A percentile compares a stretch with the other conserved stretches of the same genome.
These are phyloP conservation scores for Phylloporus sp. DNA, from an alignment of 768 basidiomycete genomes.

Conservation along the genomic window DNA sequence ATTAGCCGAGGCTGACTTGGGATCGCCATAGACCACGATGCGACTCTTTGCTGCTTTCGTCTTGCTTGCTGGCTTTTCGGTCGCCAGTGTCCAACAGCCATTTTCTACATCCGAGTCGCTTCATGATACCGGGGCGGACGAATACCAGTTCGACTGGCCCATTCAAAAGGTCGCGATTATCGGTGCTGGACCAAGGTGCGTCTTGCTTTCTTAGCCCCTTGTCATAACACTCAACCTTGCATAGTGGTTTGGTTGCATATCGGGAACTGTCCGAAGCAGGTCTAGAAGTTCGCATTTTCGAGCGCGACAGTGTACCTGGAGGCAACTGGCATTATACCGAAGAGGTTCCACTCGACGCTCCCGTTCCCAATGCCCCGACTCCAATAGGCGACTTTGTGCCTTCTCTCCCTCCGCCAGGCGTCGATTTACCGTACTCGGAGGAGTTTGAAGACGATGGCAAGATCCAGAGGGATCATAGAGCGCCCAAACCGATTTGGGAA, in stretches of 20 bases:
- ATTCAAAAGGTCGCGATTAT: slow-evolving; percentile 14
- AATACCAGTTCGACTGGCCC: slow-evolving; percentile 12
- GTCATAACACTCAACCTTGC: not conserved
- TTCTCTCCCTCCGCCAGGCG: slow-evolving; percentile 3
- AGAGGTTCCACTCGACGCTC: slow-evolving; percentile 9
- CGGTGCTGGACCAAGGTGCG: slow-evolving; percentile 16
- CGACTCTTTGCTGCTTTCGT: not conserved
- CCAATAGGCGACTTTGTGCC: slow-evolving; percentile 9
- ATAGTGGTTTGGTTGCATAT: slow-evolving; percentile 12
- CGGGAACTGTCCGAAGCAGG: slow-evolving; percentile 13
- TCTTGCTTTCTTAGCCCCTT: not conserved
- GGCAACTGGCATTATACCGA: slow-evolving; percentile 18
- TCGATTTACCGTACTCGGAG: slow-evolving; percentile 7
- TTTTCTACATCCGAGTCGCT: not conserved
- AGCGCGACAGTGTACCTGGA: slow-evolving; percentile 11
- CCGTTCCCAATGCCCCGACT: slow-evolving; percentile 6
- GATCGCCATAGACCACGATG: too few species aligned
- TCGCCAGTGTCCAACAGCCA: slow-evolving; percentile 1
- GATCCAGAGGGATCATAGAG: slow-evolving; percentile 4
- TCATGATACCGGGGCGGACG: not conserved
- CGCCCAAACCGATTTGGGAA: slow-evolving; percentile 14
- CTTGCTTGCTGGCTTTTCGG: not conserved
- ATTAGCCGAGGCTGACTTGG: too few species aligned
- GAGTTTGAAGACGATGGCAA: slow-evolving; percentile 9
- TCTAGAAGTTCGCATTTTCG: slow-evolving; percentile 15